Base-by-base conservation (phyloP, 2,329 filamentous ascomycete species). In the Cladosporium phlei region DNA sequence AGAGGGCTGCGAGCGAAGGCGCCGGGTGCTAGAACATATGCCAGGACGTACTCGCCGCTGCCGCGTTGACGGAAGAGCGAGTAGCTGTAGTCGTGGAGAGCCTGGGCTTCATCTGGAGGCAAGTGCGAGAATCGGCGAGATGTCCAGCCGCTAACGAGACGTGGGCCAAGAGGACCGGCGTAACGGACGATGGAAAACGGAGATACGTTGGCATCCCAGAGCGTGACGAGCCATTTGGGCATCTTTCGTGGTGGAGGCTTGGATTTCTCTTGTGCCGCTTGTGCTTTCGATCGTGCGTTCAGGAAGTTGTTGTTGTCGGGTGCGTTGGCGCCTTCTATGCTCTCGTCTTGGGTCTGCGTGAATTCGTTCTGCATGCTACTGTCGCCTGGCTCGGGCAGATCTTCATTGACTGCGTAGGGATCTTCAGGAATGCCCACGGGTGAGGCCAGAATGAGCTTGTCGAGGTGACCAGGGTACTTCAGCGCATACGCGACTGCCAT, bases 171-270 rank as follows among this genome's bases (percentile, higher is more conserved):
- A 0, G 93, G 93, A 1, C 93, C 93, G 1, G 88, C 78, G 74
- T 89, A 84, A 50, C 93, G 86, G 11, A 98, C 81, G 38, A 98
- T 73, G 55, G 84, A 91, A 67, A 98, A 98, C 5, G 93, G 93
- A 0, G 90, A 96, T 53, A 97, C 81, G 63, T 98, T 98, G 56
- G 89, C 86, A 56, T 98, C 93, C 93, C 93, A 98, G 4, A 98
- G 79, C 70, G 90, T 96, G 47, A 83, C 82, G 16, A 97, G 73
- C 90, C 91, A 96, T 66, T 84, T 82, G 0, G 90, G 88, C 2
- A 93, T 67, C 11, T 76, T 71, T 16, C 76, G 70, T 0, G 79
- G 77, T 1, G 77, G 66, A n/a, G 69, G 59, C 68, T 69, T 57
- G 10, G 27, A 12, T 9, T 34, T 28, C 8, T 44, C 30, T 10